Evolutionary conservation across 441 rosid species (phyloP).

Genomic region (Jatropha podagrica): DNA sequence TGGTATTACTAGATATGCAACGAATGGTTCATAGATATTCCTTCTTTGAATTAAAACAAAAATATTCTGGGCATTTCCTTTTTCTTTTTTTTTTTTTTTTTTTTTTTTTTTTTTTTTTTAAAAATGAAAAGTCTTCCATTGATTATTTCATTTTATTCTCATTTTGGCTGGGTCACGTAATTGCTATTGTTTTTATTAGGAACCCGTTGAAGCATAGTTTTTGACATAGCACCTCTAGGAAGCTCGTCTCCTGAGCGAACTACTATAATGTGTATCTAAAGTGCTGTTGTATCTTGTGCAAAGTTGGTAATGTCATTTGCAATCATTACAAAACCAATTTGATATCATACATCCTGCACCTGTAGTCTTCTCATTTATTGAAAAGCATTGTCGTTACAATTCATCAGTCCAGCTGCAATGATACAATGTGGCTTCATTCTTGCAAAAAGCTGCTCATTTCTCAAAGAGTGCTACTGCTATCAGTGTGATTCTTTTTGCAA

Average conservation of each 20-base stretch:
- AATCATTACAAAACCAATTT: not conserved
- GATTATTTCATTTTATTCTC: not conserved
- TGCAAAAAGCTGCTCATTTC: slow-evolving; percentile 7
- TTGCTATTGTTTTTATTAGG: not conserved
- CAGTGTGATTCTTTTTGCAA: not conserved
- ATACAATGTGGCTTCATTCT: not conserved
- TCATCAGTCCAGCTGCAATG: not conserved
- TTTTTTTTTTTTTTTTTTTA: not conserved
- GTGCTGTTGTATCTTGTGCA: not conserved
- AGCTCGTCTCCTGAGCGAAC: not conserved
- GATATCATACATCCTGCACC: not conserved
- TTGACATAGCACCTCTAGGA: not conserved
- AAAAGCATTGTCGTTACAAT: not conserved
- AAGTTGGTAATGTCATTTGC: not conserved
- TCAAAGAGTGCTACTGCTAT: not conserved
- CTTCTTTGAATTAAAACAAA: not conserved
- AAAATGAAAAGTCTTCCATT: not conserved
- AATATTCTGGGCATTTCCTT: not conserved
- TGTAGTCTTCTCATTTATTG: not conserved
- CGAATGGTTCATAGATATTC: not conserved
- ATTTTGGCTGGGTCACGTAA: not conserved
- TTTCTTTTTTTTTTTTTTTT: not conserved
- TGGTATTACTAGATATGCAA: not conserved
- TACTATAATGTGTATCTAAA: not conserved
- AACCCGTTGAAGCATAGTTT: not conserved